Conservation (phyloP, 2,329 filamentous ascomycete species). For the Aspergillus neoniger region DNA sequence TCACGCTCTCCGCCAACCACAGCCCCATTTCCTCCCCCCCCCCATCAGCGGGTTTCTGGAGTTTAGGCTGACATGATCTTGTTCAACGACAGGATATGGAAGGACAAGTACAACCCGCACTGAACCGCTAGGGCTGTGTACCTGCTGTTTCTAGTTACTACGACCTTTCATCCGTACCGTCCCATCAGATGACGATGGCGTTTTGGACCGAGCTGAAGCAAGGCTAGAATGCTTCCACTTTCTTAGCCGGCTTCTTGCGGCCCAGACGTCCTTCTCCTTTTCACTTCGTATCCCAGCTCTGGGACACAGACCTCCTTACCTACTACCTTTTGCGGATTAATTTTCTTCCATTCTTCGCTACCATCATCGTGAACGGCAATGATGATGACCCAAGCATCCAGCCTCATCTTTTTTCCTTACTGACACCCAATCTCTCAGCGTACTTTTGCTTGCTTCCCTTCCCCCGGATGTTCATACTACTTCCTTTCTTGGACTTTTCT, state of each 20-base stretch:
- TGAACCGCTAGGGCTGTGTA: slow-evolving; percentile 23
- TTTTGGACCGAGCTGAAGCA: slow-evolving; percentile 1
- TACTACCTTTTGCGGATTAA: neutral
- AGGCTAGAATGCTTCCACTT: neutral
- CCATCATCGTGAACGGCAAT: neutral
- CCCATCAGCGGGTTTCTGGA: slow-evolving; percentile 5
- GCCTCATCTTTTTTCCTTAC: slow-evolving; percentile 16
- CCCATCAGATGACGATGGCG: neutral
- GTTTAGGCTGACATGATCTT: slow-evolving; percentile 24
- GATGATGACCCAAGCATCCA: slow-evolving; percentile 15
- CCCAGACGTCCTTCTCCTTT: neutral
- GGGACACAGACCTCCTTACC: neutral
- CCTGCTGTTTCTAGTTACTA: neutral
- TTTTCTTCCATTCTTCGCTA: neutral
- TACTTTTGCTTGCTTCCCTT: neutral
- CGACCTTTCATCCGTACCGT: neutral
- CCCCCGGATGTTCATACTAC: neutral
- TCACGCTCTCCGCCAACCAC: slow-evolving; percentile 24
- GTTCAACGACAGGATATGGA: slow-evolving; percentile 79
- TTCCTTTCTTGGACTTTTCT: neutral
- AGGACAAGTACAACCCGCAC: slow-evolving; percentile 80
- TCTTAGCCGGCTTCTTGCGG: neutral
- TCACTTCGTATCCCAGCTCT: neutral
- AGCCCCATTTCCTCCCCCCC: slow-evolving; percentile 11
- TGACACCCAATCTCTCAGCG: slow-evolving; percentile 15